Evolutionary conservation across 495 filamentous ascomycete genomes (phyloP).

Genomic region (Penicillium nucicola): DNA sequence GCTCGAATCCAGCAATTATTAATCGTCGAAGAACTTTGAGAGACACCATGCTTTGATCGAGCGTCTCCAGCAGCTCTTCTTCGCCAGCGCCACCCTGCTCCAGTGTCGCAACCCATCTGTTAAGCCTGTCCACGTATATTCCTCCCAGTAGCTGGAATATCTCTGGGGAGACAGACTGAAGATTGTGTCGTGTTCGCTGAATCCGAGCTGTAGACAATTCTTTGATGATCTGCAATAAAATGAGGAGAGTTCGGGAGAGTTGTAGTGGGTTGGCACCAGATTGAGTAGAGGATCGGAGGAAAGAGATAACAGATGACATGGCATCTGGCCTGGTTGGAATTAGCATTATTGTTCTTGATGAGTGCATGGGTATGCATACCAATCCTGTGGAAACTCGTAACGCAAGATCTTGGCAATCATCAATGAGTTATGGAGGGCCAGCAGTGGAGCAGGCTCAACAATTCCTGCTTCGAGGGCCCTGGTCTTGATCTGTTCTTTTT

Average conservation of each 20-base stretch:
- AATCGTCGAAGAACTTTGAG: constrained; percentile 80
- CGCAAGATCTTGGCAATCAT: constrained; percentile 83
- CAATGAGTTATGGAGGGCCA: constrained; percentile 84
- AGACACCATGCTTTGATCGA: constrained; percentile 72
- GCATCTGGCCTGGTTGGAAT: constrained; percentile 44
- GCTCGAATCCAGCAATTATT: constrained; percentile 75
- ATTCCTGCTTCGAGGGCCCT: constrained; percentile 69
- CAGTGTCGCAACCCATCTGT: constrained; percentile 65
- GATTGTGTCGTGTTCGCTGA: constrained; percentile 60
- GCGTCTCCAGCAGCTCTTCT: constrained; percentile 53
- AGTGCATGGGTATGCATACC: constrained; percentile 38
- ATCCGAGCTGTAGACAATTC: constrained; percentile 80
- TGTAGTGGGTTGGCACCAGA: constrained; percentile 46
- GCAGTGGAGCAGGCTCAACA: constrained; percentile 64
- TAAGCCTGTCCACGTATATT: constrained; percentile 72
- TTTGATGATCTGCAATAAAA: constrained; percentile 82
- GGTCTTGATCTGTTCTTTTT: constrained; percentile 71
- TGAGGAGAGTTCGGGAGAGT: constrained; percentile 69
- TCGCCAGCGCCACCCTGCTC: constrained; percentile 53
- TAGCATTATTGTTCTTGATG: background rate
- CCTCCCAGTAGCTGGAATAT: constrained; percentile 71
- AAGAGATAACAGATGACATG: constrained; percentile 52
- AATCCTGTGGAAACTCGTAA: constrained; percentile 83
- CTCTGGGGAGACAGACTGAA: constrained; percentile 75
- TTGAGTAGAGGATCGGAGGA: constrained; percentile 52